Conservation (phyloP, 1,284 basidiomycete genomes). For the Ustilago bromivora region DNA sequence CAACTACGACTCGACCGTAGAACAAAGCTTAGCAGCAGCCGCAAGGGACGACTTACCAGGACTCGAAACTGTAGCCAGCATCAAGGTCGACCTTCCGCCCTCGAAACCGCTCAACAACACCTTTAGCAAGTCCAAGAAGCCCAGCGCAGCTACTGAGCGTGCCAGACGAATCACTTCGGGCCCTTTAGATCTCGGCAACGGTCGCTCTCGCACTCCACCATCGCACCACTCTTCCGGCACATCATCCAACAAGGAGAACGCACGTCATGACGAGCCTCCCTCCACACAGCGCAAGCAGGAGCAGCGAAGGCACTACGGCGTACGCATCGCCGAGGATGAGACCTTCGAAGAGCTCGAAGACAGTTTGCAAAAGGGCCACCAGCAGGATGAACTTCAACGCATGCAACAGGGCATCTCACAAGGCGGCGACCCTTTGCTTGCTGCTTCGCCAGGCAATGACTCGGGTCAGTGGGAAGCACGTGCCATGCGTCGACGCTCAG, state of each 20-base stretch:
- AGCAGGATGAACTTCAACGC: conserved; percentile 50
- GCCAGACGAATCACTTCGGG: conserved; percentile 43
- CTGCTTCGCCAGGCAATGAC: conserved; percentile 35
- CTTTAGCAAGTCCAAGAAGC: conserved; percentile 36
- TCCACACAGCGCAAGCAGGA: conserved; percentile 55
- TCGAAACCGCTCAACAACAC: conserved; percentile 42
- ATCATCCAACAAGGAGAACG: conserved; percentile 38
- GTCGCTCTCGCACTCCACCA: conserved; percentile 37
- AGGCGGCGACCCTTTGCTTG: conserved; percentile 44
- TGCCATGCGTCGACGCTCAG: conserved; percentile 58
- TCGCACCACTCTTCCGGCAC: conserved; percentile 32
- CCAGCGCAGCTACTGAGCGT: conserved; percentile 35
- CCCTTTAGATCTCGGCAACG: conserved; percentile 27
- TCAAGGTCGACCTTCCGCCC: conserved; percentile 38
- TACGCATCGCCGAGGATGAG: conserved; percentile 55
- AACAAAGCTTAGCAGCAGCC: conserved; percentile 38
- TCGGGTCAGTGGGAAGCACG: conserved; percentile 61
- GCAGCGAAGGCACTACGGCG: conserved; percentile 48
- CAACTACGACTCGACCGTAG: conserved; percentile 49
- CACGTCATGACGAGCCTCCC: conserved; percentile 37
- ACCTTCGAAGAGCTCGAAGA: conserved; percentile 54
- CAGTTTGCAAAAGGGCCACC: conserved; percentile 44
- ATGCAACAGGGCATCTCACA: conserved; percentile 56
- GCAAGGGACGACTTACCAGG: conserved; percentile 44
- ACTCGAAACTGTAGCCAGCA: conserved; percentile 50